A percentile compares a stretch with the other conserved stretches of the same genome.
Evolutionary conservation across 371 early-diverging fungal species (phyloP).

Genomic region (Funneliformis caledonium): DNA sequence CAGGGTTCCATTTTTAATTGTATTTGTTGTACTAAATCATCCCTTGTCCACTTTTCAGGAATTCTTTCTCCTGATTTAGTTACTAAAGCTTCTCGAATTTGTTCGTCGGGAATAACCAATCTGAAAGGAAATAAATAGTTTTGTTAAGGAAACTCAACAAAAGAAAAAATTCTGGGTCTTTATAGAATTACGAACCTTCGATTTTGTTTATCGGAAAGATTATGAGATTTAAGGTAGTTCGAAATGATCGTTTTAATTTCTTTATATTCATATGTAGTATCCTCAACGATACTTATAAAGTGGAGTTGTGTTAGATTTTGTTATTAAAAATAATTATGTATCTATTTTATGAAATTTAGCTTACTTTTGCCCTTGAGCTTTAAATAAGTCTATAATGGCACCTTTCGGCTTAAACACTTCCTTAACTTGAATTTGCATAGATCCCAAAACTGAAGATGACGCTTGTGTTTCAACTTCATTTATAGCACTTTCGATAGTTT

Average conservation of each 20-base stretch:
- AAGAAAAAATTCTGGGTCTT: not conserved
- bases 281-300: not conserved
- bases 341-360: not conserved
- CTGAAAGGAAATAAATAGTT: not conserved
- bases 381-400: slow-evolving; percentile 6
- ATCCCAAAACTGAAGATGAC: not conserved
- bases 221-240: not conserved
- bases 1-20: not conserved
- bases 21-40: slow-evolving; percentile 11
- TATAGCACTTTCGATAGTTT: slow-evolving; percentile 45
- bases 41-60: not conserved
- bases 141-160: not conserved
- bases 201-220: slow-evolving; percentile 4
- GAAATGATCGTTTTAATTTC: not conserved
- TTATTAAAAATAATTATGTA: not conserved
- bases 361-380: slow-evolving; percentile 12
- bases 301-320: not conserved
- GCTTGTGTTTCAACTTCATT: too few relatives aligned
- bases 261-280: not conserved
- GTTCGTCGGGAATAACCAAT: slow-evolving; percentile 2
- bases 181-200: not conserved
- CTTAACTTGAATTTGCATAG: slow-evolving; percentile 1
- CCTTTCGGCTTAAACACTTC: slow-evolving; percentile 10
- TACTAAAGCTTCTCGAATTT: not conserved
- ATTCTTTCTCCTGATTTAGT: not conserved